Evolutionary conservation across 2,329 filamentous ascomycete genomes (phyloP).

Genomic region (Knufia fluminis): DNA sequence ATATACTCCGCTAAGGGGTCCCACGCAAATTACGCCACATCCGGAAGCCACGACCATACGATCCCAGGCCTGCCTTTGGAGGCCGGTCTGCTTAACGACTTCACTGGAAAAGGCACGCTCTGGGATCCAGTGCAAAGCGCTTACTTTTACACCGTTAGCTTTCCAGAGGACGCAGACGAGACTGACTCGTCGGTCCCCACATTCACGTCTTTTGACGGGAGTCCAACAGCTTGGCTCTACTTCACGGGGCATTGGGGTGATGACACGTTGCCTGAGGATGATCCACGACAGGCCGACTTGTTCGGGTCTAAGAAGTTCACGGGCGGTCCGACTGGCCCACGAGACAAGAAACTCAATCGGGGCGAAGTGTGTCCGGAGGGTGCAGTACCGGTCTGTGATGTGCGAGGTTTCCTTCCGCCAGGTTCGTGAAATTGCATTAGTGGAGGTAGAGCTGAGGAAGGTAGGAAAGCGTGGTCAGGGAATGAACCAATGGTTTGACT

Average conservation of each 20-base stretch:
- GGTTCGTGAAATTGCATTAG: neutral
- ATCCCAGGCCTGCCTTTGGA: constrained; percentile 47
- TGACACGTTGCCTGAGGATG: constrained; percentile 44
- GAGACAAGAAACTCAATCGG: constrained; percentile 49
- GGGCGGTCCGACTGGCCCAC: constrained; percentile 52
- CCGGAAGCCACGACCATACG: constrained; percentile 51
- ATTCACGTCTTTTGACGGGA: constrained; percentile 41
- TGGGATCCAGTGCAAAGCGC: constrained; percentile 53
- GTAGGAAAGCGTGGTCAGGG: no score
- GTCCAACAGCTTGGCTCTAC: constrained; percentile 46
- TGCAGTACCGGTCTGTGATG: constrained; percentile 6
- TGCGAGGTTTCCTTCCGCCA: constrained; percentile 8
- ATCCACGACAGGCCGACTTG: constrained; percentile 31
- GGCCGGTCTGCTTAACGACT: constrained; percentile 42
- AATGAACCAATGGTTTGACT: no score
- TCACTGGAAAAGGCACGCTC: constrained; percentile 44
- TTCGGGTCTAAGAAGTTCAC: constrained; percentile 49
- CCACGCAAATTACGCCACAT: constrained; percentile 56
- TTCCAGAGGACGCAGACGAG: neutral
- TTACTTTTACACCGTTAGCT: constrained; percentile 48
- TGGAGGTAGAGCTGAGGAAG: no score
- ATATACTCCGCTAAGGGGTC: constrained; percentile 51
- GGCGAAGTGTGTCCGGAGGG: constrained; percentile 45
- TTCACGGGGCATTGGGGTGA: constrained; percentile 57
- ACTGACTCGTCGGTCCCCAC: constrained; percentile 21